Evolutionary conservation across 2,329 filamentous ascomycete genomes (phyloP), one percentile per base, ranked within the genome.

Genomic region (Didymella lethalis): DNA sequence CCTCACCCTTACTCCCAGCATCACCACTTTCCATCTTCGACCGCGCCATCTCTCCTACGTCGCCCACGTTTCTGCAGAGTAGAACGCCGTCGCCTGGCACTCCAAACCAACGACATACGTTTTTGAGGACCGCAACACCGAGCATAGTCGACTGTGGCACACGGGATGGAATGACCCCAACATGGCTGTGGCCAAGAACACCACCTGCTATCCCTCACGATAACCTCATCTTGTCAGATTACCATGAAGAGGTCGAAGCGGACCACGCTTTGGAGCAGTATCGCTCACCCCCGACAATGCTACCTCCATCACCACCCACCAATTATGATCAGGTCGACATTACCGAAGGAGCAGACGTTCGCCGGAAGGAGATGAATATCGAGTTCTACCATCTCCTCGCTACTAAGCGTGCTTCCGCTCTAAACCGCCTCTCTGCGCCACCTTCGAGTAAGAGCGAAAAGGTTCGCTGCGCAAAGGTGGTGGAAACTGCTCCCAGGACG

Each of bases 1-100:
- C 64, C 14, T 56, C 59, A 6, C 67, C 64, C 2, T 31, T 67
- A 0, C 54, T 69, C 4, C 63, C 64, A 7, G 60, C 64, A 1
- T 69, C 62, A 2, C 65, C 64, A 2, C 41, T 69, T 2, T 67
- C 66, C 0, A 47, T 69, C 6, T 69, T 70, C 25, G 63, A 70
- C 20, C 29, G 38, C 44, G 25, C 51, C 28, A 46, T 64, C 18
- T 65, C 61, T 20, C 49, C 61, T 10, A 59, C 57, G 16, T 55
- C 51, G 16, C 44, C 48, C 3, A 47, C 51, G 5, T 55, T 57
- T 5, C 23, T 58, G 12, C 28, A 50, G 23, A 49, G 48, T 26
- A 38, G 40, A 3, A 38, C 40, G 5, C 31, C 48, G 0, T 48
- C 54, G 3, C 32, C 34, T 14, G 29, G 20, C 7, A 31, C 38